These are phyloP conservation scores for Globisporangium acanthophoron DNA, from an alignment of 352 stramenopile genomes.

Conservation along the genomic window DNA sequence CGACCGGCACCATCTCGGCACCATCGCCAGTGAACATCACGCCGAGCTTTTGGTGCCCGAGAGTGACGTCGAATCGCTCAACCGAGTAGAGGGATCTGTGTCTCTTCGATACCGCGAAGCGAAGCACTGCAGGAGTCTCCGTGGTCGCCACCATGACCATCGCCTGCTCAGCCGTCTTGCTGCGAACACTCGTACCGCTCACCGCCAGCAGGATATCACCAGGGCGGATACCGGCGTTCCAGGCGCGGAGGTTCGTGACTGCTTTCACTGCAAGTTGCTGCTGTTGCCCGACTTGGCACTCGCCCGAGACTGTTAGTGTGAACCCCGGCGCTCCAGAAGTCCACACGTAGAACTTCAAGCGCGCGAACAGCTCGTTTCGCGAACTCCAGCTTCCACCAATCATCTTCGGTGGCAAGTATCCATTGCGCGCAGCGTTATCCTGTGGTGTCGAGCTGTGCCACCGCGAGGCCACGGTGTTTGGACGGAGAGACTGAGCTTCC, in stretches of 20 bases:
- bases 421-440: background rate
- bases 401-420: background rate
- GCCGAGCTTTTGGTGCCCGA: slow-evolving; percentile 34
- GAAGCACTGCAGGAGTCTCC: slow-evolving; percentile 28
- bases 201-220: slow-evolving; percentile 57
- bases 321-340: slow-evolving; percentile 24
- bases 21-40: slow-evolving; percentile 42
- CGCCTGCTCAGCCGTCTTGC: slow-evolving; percentile 30
- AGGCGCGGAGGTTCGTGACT: slow-evolving; percentile 29
- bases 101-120: slow-evolving; percentile 28
- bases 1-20: slow-evolving; percentile 36
- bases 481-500: background rate
- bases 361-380: slow-evolving; percentile 21
- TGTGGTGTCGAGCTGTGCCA: background rate
- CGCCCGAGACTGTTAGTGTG: slow-evolving; percentile 19
- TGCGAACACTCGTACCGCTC: slow-evolving; percentile 21
- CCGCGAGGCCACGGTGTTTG: background rate
- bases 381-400: slow-evolving; percentile 17
- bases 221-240: slow-evolving; percentile 39
- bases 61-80: slow-evolving; percentile 34
- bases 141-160: slow-evolving; percentile 25
- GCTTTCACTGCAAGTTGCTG: slow-evolving; percentile 19
- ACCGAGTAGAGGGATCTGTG: slow-evolving; percentile 13
- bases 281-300: slow-evolving; percentile 4
- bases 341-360: slow-evolving; percentile 50